Evolutionary conservation across 179 eudicot species (phyloP), one percentile per base, ranked within the genome.

Genomic region (Beta macrorhiza): DNA sequence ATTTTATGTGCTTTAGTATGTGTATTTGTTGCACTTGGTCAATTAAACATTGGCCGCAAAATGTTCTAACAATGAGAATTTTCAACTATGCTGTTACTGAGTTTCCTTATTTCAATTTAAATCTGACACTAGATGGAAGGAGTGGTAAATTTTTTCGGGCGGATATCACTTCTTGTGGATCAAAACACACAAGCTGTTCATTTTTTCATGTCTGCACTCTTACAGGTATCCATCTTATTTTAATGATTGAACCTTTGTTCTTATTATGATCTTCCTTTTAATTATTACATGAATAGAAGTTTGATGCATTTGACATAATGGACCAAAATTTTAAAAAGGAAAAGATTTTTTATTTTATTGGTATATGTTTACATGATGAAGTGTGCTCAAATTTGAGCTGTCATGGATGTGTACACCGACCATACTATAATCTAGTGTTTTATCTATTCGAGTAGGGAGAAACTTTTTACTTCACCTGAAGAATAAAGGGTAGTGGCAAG

Each of bases 141-240:
- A 72, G 94, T 92, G 57, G 99, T 95, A 72, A 89, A 75, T 25
- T 91, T 95, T 83, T 95, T 95, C 81, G 97, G 99, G 25, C 92
- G 97, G 62, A 83, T 95, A 82, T 92, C 99, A 22, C 82, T 95
- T 68, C 90, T 93, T 72, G 89, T 93, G 19, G 97, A 95, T 89
- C 98, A 95, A 87, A 95, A 95, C 80, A 95, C 99, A 8, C 97
- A 95, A 81, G 98, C 99, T 67, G 93, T 93, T 81, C 99, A 95
- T 80, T 80, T 93, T 88, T 95, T 95, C 83, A 93, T 95, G 90
- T 71, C 91, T 22, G 98, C 99, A 16, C 93, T 95, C 80, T 92
- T 95, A 74, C 98, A 93, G 99, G 98, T 93, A 85, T 67, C 52
- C 57, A 72, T n/a, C 57, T 69, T 74, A 51, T 67, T 56, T 45